Percentiles rank a stretch among this genome's conserved stretches.
These are phyloP conservation scores for Porcisia deanei DNA, from an alignment of 208 protist species.

Conservation along the genomic window DNA sequence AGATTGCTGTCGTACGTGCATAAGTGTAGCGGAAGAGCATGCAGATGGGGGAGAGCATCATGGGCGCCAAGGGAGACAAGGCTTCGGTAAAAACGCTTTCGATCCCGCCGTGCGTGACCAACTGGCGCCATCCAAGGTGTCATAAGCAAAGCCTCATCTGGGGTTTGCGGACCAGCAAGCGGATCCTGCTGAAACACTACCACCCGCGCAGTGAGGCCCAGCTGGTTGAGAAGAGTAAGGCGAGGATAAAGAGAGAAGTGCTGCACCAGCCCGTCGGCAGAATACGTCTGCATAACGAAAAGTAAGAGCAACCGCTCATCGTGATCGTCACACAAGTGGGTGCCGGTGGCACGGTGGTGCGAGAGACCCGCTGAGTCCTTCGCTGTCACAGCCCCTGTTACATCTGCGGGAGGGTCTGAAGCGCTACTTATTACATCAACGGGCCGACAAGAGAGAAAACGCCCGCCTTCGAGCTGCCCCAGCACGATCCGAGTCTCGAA, in stretches of 20 bases:
- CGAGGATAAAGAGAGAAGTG: slow-evolving; percentile 67
- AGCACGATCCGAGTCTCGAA: slow-evolving; percentile 32
- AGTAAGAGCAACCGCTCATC: slow-evolving; percentile 54
- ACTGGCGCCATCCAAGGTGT: slow-evolving; percentile 40
- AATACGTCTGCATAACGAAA: slow-evolving; percentile 51
- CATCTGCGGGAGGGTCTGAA: background rate
- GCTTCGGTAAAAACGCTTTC: slow-evolving; percentile 30
- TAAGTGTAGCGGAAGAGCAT: slow-evolving; percentile 52
- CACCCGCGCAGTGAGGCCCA: slow-evolving; percentile 61
- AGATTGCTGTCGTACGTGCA: slow-evolving; percentile 63
- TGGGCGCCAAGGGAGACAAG: slow-evolving; percentile 61
- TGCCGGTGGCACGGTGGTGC: background rate
- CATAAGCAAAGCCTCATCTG: slow-evolving; percentile 33
- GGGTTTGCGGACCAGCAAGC: slow-evolving; percentile 43
- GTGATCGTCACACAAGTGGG: slow-evolving; percentile 6
- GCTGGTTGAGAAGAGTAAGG: slow-evolving; percentile 71
- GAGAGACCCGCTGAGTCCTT: background rate
- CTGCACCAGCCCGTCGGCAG: slow-evolving; percentile 46
- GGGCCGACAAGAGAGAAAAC: slow-evolving; percentile 23
- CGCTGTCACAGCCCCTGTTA: background rate
- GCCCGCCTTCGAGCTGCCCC: slow-evolving; percentile 30
- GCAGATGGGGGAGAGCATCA: slow-evolving; percentile 53
- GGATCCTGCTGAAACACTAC: slow-evolving; percentile 61
- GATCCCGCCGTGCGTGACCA: slow-evolving; percentile 17
- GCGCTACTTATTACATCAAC: background rate